Conservation (phyloP, 805 yeast genomes). For the Barnettozyma populi region DNA sequence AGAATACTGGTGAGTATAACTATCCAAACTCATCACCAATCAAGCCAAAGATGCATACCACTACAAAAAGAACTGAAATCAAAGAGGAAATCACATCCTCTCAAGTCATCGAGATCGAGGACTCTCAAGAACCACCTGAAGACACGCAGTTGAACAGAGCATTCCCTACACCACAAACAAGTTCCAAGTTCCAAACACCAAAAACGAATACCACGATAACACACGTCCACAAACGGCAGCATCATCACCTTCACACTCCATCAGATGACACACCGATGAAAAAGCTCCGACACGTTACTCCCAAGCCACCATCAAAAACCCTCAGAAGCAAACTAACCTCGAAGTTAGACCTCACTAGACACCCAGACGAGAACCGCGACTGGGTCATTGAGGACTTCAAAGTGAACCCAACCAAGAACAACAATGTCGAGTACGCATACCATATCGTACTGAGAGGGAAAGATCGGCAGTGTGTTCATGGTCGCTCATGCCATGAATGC, state of each 20-base stretch:
- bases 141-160: background rate
- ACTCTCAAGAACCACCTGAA: slow-evolving; percentile 9
- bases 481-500: slow-evolving; percentile 31
- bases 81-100: slow-evolving; percentile 4
- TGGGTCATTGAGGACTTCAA: slow-evolving; percentile 37
- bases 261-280: slow-evolving; percentile 17
- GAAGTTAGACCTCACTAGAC: slow-evolving; percentile 12
- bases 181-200: slow-evolving; percentile 14
- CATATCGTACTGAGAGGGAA: slow-evolving; percentile 31
- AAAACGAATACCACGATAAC: background rate
- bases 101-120: slow-evolving; percentile 3
- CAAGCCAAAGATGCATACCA: background rate
- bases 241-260: slow-evolving; percentile 14
- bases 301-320: background rate
- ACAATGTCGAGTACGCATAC: slow-evolving; percentile 27
- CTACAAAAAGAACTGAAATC: background rate
- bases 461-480: slow-evolving; percentile 29
- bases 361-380: slow-evolving; percentile 21
- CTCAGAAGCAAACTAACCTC: background rate
- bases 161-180: slow-evolving; percentile 14
- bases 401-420: slow-evolving; percentile 29
- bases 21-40: slow-evolving; percentile 6
- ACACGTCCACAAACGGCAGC: background rate
- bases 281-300: background rate
- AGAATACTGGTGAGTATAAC: background rate